Base-by-base conservation (phyloP, 2,329 filamentous ascomycete genomes). In the Colletotrichum plurivorum region DNA sequence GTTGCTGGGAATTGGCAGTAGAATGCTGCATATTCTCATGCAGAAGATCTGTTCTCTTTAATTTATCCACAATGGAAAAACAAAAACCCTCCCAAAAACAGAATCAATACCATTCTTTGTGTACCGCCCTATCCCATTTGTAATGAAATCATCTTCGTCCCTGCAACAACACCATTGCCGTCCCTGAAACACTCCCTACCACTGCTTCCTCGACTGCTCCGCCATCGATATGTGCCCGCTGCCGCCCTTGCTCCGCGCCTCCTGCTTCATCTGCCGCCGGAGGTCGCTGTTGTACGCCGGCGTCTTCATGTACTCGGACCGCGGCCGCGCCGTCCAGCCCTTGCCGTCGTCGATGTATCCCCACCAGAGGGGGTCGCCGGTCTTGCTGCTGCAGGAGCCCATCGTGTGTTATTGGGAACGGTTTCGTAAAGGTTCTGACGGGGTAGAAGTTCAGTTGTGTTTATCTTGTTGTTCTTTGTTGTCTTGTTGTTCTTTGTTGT, bases 331-430 rank as follows among this genome's bases (percentile, higher is more conserved):
- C 15, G 68, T 67, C 68, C 68, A 70, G 41, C 68, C 68, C 22
- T 67, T 46, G 41, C 63, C 63, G 58, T 70, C 68, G 39, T 70
- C 68, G 22, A 70, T 62, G 54, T 70, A 70, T 7, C 68, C 68
- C 63, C 63, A 70, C 58, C 55, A 59, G 22, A 61, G 16, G 48
- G 46, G 49, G 27, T 61, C 58, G 48, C 58, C 58, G 25, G 10
- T 15, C 31, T 51, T 61, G 58, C 58, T 61, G 1, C n/a, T 36
- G 18, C 18, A 52, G 36, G 31, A 41, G 25, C 58, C 58, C 58
- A 61, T 61, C 8, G 16, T 12, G 16, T 22, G 10, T 61, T 3
- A 52, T 2, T n/a, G 15, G 3, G 39, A 9, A 3, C 22, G 25
- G 15, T 4, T 12, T 22, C 0, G 0, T 12, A n/a, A n/a, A 15